Percentiles rank a stretch among this genome's conserved stretches.
These are phyloP conservation scores for Ogataea pilisensis DNA, from an alignment of 805 yeast species.

Conservation along the genomic window DNA sequence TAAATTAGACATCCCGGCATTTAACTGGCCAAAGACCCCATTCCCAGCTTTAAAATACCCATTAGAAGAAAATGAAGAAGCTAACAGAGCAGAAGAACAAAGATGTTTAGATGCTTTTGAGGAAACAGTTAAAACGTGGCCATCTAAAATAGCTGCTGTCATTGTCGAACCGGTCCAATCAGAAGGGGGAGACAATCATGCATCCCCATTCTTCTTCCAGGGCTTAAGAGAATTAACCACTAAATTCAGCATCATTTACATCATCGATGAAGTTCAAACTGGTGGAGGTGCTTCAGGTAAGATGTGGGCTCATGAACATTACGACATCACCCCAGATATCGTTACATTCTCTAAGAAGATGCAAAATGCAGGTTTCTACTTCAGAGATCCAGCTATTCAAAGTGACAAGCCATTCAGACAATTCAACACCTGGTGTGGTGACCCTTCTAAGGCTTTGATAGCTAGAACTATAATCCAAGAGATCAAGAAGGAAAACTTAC, in stretches of 20 bases:
- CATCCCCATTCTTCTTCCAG: constrained; percentile 57
- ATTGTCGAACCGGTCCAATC: constrained; percentile 63
- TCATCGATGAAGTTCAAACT: constrained; percentile 71
- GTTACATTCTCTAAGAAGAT: constrained; percentile 70
- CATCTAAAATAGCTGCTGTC: constrained; percentile 46
- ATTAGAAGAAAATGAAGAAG: constrained; percentile 57
- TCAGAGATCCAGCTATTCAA: constrained; percentile 52
- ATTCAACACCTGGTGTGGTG: constrained; percentile 79
- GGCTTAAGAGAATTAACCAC: constrained; percentile 56
- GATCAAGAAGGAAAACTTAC: constrained; percentile 44
- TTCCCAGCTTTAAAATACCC: constrained; percentile 87
- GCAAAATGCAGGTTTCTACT: constrained; percentile 71
- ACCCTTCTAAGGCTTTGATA: constrained; percentile 62
- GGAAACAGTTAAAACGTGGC: constrained; percentile 34
- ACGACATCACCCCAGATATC: constrained; percentile 59
- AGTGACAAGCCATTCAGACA: constrained; percentile 64
- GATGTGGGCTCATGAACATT: constrained; percentile 72
- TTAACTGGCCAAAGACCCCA: constrained; percentile 54
- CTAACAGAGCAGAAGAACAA: constrained; percentile 45
- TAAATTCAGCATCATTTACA: constrained; percentile 54
- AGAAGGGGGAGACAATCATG: constrained; percentile 77
- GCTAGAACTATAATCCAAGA: constrained; percentile 60
- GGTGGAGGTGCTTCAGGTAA: constrained; percentile 74
- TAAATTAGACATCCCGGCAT: constrained; percentile 57
- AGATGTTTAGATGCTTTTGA: constrained; percentile 45